phyloP scores from a whole-genome alignment of 108 stramenopile genomes.

The Cyclotella kingstonii region DNA sequence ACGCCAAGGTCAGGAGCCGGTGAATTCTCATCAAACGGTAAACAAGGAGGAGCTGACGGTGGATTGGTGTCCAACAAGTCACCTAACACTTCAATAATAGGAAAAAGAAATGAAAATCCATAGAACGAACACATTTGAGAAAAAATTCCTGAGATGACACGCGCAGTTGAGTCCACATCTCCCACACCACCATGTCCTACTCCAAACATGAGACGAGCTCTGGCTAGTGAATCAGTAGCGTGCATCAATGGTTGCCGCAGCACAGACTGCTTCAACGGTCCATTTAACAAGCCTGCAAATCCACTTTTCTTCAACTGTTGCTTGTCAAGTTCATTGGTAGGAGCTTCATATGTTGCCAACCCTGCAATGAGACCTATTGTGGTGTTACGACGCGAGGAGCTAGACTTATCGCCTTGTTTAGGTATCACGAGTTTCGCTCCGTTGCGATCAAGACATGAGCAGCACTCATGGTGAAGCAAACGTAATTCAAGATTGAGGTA shows the following conservation, averaged over 20 bases:
- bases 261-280: slow-evolving; percentile 73
- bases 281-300: slow-evolving; percentile 66
- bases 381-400: slow-evolving; percentile 8
- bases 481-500: slow-evolving; percentile 83
- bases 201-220: slow-evolving; percentile 88
- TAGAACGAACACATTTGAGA: slow-evolving; percentile 85
- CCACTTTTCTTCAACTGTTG: slow-evolving; percentile 54
- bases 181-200: slow-evolving; percentile 53
- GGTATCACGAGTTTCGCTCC: slow-evolving; percentile 40
- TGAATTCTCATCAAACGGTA: slow-evolving; percentile 80
- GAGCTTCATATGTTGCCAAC: slow-evolving; percentile 70
- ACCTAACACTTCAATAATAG: slow-evolving; percentile 68
- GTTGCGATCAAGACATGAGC: slow-evolving; percentile 41
- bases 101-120: slow-evolving; percentile 74
- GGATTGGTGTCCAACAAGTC: slow-evolving; percentile 62
- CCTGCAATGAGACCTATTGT: slow-evolving; percentile 58
- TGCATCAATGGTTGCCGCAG: slow-evolving; percentile 79
- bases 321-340: slow-evolving; percentile 67
- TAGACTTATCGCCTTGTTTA: slow-evolving; percentile 13
- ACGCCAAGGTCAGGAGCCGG: slow-evolving; percentile 80
- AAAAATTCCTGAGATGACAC: slow-evolving; percentile 77
- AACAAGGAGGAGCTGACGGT: slow-evolving; percentile 63
- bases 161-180: slow-evolving; percentile 65
- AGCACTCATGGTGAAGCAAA: slow-evolving; percentile 82
- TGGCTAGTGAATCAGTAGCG: slow-evolving; percentile 80